Evolutionary conservation across 148 eudicot species (phyloP), one percentile per base, ranked within the genome.

Genomic region (Silene latifolia): DNA sequence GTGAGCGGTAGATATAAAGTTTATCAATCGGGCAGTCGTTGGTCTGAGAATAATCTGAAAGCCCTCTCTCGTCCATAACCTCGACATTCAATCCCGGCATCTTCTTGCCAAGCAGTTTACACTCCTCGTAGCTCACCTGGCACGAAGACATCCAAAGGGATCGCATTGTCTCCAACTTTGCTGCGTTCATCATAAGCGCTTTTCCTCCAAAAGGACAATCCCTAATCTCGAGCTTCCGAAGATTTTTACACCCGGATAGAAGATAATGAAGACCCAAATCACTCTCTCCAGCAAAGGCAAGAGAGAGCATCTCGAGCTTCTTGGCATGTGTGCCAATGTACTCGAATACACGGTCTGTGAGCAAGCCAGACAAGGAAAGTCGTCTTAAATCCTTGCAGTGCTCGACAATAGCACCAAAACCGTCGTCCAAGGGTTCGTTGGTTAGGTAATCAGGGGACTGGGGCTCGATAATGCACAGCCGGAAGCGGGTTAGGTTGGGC

Each of bases 141-240:
- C 98, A 95, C 56, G 93, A 81, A 66, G 98, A 94, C 98, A 94
- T 94, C 98, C 98, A 94, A 94, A 94, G 97, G 97, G 98, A 94
- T 87, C 97, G 97, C 98, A 94, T 87, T 86, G 93, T 88, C 93
- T 90, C 93, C 84, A 91, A 78, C 90, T 92, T 95, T 14, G 81
- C 84, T 62, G 93, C 92, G 76, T 95, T 92, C 35, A 82, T 88
- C 83, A 90, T 59, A 20, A 95, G 84, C 44, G 93, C 96, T 79
- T 83, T 83, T 60, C 89, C 97, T 5, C 97, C 89, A 73, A 95
- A 95, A 1, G 98, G 97, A 69, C 96, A 92, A 79, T 95, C 98
- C 88, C 98, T 82, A 25, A 92, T 88, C 85, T 90, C 96, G 42
- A 95, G 84, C 73, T 92, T 90, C 70, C 89, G 73, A n/a, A 95